A percentile compares a stretch with the other conserved stretches of the same genome.
These are phyloP conservation scores for Pleurotus sapidus DNA, from an alignment of 768 basidiomycete species.

Conservation along the genomic window DNA sequence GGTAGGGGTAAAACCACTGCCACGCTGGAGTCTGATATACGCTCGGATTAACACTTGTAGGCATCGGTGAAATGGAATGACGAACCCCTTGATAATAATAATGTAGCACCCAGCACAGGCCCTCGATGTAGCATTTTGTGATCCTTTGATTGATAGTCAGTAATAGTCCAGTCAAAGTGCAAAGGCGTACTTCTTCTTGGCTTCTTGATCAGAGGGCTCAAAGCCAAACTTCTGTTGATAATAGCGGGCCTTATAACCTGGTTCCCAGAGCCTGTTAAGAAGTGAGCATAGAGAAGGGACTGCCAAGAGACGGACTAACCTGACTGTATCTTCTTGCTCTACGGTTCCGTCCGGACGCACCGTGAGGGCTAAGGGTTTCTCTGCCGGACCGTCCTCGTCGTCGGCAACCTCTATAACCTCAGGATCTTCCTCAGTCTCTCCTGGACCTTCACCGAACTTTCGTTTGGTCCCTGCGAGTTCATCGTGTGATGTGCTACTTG, in stretches of 20 bases:
- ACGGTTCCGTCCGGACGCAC: conserved; percentile 92
- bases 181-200: conserved; percentile 62
- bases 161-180: not conserved
- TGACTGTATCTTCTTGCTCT: conserved; percentile 90
- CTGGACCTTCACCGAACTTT: conserved; percentile 44
- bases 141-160: conserved; percentile 43
- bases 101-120: conserved; percentile 91
- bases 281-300: conserved; percentile 4
- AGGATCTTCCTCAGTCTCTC: conserved; percentile 33
- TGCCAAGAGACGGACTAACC: conserved; percentile 47
- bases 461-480: conserved; percentile 37
- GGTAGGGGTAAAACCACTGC: conserved; percentile 99
- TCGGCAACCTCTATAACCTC: conserved; percentile 47
- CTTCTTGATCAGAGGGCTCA: conserved; percentile 63
- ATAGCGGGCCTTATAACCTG: conserved; percentile 94
- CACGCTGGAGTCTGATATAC: conserved; percentile 77
- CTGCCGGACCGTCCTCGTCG: conserved; percentile 38
- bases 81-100: conserved; percentile 98
- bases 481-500: conserved; percentile 17
- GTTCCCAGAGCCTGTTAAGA: conserved; percentile 80
- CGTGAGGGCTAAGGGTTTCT: conserved; percentile 55
- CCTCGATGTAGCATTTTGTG: conserved; percentile 86
- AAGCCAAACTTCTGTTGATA: conserved; percentile 91
- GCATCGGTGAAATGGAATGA: conserved; percentile 13
- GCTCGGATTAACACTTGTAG: too few species aligned